Conservation (phyloP, 495 filamentous ascomycete genomes). For the Apiosordaria backusii region DNA sequence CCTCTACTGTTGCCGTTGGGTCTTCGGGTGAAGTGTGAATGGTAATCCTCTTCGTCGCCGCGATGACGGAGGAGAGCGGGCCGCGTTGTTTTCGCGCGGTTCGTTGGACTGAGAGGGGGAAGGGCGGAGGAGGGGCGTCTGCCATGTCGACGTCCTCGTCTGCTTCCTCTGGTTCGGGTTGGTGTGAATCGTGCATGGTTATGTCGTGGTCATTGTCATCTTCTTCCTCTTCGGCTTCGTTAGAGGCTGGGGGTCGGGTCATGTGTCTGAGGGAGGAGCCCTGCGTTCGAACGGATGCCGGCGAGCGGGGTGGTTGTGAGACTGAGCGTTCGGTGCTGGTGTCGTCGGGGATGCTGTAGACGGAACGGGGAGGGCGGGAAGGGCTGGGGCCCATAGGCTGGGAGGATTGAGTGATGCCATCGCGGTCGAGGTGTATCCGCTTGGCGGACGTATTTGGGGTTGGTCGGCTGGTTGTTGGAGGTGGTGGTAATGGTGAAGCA, state of each 20-base stretch:
- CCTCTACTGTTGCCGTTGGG: neutral
- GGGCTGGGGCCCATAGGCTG: neutral
- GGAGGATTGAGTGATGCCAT: neutral
- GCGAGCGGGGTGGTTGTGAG: neutral
- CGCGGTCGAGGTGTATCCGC: constrained; percentile 1
- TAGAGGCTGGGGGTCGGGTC: constrained; percentile 3
- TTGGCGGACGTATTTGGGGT: constrained; percentile 5
- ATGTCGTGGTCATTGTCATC: neutral
- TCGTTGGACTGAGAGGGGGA: neutral
- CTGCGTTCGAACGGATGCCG: neutral
- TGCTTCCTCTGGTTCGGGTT: neutral
- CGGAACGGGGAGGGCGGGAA: neutral
- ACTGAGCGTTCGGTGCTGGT: neutral
- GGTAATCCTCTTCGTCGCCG: constrained; percentile 1
- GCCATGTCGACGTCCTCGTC: constrained; percentile 9
- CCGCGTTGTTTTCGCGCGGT: neutral
- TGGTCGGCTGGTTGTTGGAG: neutral
- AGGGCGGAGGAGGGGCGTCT: neutral
- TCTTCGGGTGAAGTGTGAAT: constrained; percentile 3
- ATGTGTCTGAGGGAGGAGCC: neutral
- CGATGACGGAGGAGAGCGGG: constrained; percentile 4
- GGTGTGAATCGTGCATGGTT: neutral
- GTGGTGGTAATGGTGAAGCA: neutral
- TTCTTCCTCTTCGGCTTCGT: neutral
- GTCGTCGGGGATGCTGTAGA: neutral